Conservation (phyloP, 108 stramenopile genomes). For the Fistulifera pelliculosa region DNA sequence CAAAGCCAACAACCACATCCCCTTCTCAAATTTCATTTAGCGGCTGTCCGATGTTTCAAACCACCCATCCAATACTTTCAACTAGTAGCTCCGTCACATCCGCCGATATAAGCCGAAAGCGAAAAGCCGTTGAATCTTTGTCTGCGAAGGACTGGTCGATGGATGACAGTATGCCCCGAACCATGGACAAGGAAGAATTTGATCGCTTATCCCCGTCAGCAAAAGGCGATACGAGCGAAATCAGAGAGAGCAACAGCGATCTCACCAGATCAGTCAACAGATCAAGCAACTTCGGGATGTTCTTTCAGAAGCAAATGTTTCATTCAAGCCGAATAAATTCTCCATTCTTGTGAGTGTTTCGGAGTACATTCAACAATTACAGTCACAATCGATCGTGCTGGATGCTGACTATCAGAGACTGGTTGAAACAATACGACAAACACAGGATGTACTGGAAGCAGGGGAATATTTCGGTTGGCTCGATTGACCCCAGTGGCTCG, state of each 20-base stretch:
- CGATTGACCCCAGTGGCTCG: background rate
- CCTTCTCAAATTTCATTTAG: too few relatives aligned
- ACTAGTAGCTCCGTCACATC: too few relatives aligned
- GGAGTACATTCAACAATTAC: slow-evolving; percentile 74
- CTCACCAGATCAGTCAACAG: slow-evolving; percentile 61
- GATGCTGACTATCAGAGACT: slow-evolving; percentile 70
- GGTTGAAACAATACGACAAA: slow-evolving; percentile 47
- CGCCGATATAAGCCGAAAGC: too few relatives aligned
- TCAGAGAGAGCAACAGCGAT: slow-evolving; percentile 80
- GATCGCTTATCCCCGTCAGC: slow-evolving; percentile 46
- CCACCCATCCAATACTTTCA: too few relatives aligned
- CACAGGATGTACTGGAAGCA: slow-evolving; percentile 36
- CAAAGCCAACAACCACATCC: too few relatives aligned
- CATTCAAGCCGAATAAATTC: slow-evolving; percentile 79
- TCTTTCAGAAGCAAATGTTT: slow-evolving; percentile 55
- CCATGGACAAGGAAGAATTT: slow-evolving; percentile 11
- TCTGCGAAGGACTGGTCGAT: too few relatives aligned
- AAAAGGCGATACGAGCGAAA: slow-evolving; percentile 69
- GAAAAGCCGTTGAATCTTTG: too few relatives aligned
- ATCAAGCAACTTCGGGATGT: slow-evolving; percentile 72
- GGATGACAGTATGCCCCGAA: too few relatives aligned
- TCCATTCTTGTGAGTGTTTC: slow-evolving; percentile 72
- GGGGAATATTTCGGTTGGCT: background rate
- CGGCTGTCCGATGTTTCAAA: too few relatives aligned
- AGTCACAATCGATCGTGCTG: slow-evolving; percentile 48